Evolutionary conservation across 305 asterid species (phyloP).

Genomic region (Solanum hybrid): DNA sequence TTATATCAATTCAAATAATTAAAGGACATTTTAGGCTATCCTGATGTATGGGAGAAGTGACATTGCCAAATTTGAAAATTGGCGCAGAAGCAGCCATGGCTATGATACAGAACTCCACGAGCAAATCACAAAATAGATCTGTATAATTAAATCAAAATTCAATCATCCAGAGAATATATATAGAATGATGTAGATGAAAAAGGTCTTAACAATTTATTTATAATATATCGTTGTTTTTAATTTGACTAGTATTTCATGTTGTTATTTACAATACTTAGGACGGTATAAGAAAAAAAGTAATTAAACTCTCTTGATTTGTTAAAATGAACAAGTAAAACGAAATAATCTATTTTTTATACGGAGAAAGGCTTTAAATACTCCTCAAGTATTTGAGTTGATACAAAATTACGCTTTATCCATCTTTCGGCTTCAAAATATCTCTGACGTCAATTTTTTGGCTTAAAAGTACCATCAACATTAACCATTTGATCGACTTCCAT

Average conservation of each 20-base stretch:
- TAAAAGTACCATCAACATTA: no score
- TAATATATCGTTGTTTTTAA: no score
- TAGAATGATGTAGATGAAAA: background rate
- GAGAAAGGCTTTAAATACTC: background rate
- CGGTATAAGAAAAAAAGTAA: no score
- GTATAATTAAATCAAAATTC: no score
- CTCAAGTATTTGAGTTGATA: background rate
- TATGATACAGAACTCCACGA: no score
- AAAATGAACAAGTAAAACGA: no score
- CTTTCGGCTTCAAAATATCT: no score
- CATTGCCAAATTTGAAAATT: background rate
- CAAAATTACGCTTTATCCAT: no score
- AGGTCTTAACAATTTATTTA: background rate
- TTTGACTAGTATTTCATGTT: background rate
- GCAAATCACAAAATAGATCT: background rate
- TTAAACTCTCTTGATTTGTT: background rate
- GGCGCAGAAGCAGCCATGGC: background rate
- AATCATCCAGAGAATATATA: background rate
- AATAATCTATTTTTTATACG: no score
- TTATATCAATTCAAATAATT: no score
- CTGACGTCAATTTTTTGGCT: background rate
- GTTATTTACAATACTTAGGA: background rate
- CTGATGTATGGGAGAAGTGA: background rate
- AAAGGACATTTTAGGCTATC: background rate
- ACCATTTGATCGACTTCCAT: background rate